Percentiles rank a stretch among this genome's conserved stretches.
Evolutionary conservation across 768 basidiomycete species (phyloP).

Genomic region (Strobilomyces confusus): DNA sequence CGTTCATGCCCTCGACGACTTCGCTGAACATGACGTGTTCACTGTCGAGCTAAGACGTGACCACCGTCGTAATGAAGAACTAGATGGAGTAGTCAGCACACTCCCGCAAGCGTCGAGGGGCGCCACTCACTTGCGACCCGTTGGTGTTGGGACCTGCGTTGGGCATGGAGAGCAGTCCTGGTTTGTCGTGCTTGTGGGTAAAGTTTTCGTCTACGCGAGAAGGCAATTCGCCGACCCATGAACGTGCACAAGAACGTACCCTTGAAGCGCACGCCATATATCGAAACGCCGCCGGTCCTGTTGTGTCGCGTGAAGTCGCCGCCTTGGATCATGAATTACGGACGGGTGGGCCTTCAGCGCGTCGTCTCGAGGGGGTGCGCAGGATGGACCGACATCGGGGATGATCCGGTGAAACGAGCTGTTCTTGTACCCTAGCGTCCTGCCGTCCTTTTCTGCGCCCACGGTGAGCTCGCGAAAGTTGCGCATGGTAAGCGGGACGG

Average conservation of each 20-base stretch:
- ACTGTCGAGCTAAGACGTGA: slow-evolving; percentile 56
- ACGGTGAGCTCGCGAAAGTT: slow-evolving; percentile 83
- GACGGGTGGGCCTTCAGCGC: background rate
- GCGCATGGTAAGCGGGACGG: slow-evolving; percentile 72
- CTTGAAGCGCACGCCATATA: slow-evolving; percentile 77
- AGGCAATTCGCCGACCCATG: background rate
- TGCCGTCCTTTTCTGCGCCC: slow-evolving; percentile 37
- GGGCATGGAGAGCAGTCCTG: slow-evolving; percentile 79
- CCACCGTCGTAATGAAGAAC: slow-evolving; percentile 77
- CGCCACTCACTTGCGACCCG: slow-evolving; percentile 59
- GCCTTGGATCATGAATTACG: slow-evolving; percentile 79
- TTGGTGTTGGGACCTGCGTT: slow-evolving; percentile 82
- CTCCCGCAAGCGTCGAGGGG: background rate
- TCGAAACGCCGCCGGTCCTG: slow-evolving; percentile 81
- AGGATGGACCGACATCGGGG: slow-evolving; percentile 34
- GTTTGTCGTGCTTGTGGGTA: slow-evolving; percentile 53
- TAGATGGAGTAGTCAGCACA: slow-evolving; percentile 17
- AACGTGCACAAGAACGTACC: slow-evolving; percentile 41
- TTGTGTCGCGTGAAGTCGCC: slow-evolving; percentile 79
- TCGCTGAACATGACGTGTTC: slow-evolving; percentile 48
- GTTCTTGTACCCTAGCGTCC: slow-evolving; percentile 71
- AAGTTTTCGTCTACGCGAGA: slow-evolving; percentile 63
- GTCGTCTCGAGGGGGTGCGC: background rate
- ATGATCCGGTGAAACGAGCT: slow-evolving; percentile 73
- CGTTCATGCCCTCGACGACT: slow-evolving; percentile 41